phyloP scores from a whole-genome alignment of 176 grass and related monocot genomes.

The Avena insularis region DNA sequence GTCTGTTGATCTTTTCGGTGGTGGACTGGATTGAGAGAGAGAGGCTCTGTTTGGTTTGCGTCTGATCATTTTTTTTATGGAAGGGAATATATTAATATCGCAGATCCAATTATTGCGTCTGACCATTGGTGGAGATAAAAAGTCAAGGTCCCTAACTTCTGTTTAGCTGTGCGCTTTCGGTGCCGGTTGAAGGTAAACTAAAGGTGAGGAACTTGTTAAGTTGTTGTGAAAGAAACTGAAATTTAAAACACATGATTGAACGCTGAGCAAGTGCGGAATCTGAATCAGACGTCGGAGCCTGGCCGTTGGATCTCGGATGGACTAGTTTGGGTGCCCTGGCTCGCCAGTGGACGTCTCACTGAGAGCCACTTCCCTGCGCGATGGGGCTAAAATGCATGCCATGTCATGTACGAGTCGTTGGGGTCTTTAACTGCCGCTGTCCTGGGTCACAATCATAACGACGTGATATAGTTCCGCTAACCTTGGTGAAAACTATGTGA shows the following conservation, averaged over 20 bases:
- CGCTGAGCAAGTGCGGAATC: not conserved
- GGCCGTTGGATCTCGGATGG: no score
- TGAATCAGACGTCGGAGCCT: not conserved
- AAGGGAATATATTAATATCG: no score
- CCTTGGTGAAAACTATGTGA: not conserved
- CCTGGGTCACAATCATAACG: slow-evolving; percentile 29
- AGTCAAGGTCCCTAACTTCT: not conserved
- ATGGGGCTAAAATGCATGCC: not conserved
- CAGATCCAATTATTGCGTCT: no score
- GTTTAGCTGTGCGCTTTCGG: no score
- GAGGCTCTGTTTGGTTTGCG: not conserved
- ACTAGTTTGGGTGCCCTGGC: not conserved
- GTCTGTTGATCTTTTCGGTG: not conserved
- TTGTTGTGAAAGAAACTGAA: not conserved
- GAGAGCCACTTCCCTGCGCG: not conserved
- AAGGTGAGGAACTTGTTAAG: not conserved
- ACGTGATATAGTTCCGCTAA: slow-evolving; percentile 39
- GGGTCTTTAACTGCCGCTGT: not conserved
- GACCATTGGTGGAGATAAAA: not conserved
- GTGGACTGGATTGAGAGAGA: not conserved
- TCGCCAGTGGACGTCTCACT: not conserved
- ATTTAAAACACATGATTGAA: not conserved
- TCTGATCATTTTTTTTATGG: not conserved
- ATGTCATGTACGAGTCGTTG: no score
- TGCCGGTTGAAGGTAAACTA: not conserved